Conservation (phyloP, 768 basidiomycete species). For the Auriculariales sp. region DNA sequence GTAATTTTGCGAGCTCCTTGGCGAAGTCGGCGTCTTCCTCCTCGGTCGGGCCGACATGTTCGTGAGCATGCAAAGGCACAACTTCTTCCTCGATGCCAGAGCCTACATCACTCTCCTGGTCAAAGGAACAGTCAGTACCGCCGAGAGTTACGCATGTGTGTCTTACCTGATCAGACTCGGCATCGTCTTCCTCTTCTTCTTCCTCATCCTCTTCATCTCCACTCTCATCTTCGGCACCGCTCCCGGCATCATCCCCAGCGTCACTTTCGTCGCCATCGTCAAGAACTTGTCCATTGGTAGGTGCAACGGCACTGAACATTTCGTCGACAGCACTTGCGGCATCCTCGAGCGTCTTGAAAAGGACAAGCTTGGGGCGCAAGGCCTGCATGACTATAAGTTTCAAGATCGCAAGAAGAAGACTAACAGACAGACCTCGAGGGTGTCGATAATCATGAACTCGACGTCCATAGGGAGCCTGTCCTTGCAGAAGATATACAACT, state of each 20-base stretch:
- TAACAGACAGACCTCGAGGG: conserved; percentile 53
- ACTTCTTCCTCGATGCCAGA: no score
- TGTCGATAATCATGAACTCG: conserved; percentile 93
- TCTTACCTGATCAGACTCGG: conserved; percentile 7
- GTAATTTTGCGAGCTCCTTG: conserved; percentile 89
- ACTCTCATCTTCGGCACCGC: conserved; percentile 13
- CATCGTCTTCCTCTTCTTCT: conserved; percentile 34
- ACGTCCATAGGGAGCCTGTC: conserved; percentile 88
- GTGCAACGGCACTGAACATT: conserved; percentile 58
- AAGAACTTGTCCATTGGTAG: conserved; percentile 39
- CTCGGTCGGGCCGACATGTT: conserved; percentile 67
- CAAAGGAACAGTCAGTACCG: no score
- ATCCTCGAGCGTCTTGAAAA: conserved; percentile 66
- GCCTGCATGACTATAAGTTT: conserved; percentile 30
- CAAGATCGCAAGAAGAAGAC: conserved; percentile 1
- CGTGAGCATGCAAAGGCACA: conserved; percentile 30
- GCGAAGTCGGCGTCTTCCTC: conserved; percentile 90
- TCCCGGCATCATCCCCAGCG: conserved; percentile 18
- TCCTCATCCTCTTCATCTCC: conserved; percentile 43
- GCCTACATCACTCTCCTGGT: no score
- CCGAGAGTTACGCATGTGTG: no score
- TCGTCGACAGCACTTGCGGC: conserved; percentile 84
- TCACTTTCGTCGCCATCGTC: conserved; percentile 20
- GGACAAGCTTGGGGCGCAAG: conserved; percentile 65
- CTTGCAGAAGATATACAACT: conserved; percentile 85